A percentile compares a stretch with the other conserved stretches of the same genome.
These are phyloP conservation scores for Thermothielavioides terrestris DNA, from an alignment of 495 filamentous ascomycete species.

Conservation along the genomic window DNA sequence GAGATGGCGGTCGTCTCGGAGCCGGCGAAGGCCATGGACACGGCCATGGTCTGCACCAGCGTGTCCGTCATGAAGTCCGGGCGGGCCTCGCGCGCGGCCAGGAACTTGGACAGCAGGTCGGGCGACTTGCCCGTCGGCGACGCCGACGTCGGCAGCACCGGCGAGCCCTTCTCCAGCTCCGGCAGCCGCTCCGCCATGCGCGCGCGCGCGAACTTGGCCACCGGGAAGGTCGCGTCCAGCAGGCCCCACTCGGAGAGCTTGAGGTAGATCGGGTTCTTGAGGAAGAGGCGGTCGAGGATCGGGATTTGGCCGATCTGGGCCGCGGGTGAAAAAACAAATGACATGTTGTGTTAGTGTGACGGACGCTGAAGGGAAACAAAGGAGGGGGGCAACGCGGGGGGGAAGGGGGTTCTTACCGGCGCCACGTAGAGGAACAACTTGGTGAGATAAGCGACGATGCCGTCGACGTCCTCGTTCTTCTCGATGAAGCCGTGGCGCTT, in stretches of 20 bases:
- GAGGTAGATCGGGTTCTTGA: conserved; percentile 53
- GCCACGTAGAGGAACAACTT: conserved; percentile 50
- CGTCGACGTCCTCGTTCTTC: conserved; percentile 54
- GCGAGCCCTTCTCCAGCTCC: conserved; percentile 26
- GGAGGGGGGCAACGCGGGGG: conserved; percentile 24
- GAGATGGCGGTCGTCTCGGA: conserved; percentile 58
- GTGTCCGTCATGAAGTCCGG: conserved; percentile 60
- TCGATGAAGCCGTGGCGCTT: conserved; percentile 57
- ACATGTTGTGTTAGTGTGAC: background rate
- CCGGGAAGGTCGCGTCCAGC: conserved; percentile 51
- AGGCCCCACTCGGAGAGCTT: conserved; percentile 40
- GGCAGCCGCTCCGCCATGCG: conserved; percentile 47
- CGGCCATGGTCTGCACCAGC: conserved; percentile 56
- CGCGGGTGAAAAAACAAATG: no score
- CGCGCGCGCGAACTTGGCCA: conserved; percentile 50
- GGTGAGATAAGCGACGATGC: conserved; percentile 48
- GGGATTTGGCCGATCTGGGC: conserved; percentile 53
- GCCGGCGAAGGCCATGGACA: conserved; percentile 57
- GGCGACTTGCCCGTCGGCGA: conserved; percentile 39
- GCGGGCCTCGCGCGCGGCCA: conserved; percentile 46
- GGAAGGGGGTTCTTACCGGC: conserved; percentile 39
- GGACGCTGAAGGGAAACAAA: no score
- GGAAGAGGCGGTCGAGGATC: conserved; percentile 49
- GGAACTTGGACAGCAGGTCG: conserved; percentile 54
- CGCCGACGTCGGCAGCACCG: conserved; percentile 28